phyloP scores from a whole-genome alignment of 805 yeast species.

The Starmerella davenportii region DNA sequence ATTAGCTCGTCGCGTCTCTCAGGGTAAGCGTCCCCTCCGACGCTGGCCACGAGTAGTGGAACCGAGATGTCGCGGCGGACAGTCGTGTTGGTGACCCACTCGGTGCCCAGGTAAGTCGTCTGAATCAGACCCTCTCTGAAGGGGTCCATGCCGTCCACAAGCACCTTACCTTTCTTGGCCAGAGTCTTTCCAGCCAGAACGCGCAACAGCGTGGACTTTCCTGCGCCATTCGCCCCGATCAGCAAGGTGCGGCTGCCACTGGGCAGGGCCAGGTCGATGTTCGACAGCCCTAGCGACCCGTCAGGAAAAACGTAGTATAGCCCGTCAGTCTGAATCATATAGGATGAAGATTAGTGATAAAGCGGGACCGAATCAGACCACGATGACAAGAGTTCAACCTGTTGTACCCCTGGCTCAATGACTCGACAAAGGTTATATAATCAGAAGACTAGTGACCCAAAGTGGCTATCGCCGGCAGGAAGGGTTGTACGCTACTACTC shows the following conservation, averaged over 20 bases:
- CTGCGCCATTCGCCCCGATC: slow-evolving; percentile 94
- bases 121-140: slow-evolving; percentile 39
- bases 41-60: slow-evolving; percentile 50
- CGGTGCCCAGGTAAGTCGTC: slow-evolving; percentile 77
- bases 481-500: too few relatives aligned
- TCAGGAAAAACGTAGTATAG: slow-evolving; percentile 55
- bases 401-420: too few relatives aligned
- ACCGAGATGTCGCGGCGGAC: slow-evolving; percentile 87
- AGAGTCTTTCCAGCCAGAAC: slow-evolving; percentile 83
- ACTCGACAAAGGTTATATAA: too few relatives aligned
- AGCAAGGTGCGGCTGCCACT: slow-evolving; percentile 61
- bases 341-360: background rate
- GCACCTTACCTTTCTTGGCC: slow-evolving; percentile 50
- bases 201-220: slow-evolving; percentile 74
- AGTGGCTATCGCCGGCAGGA: too few relatives aligned
- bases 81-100: slow-evolving; percentile 87
- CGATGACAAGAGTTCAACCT: too few relatives aligned
- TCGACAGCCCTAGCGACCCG: slow-evolving; percentile 45
- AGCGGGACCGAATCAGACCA: too few relatives aligned
- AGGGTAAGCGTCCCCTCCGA: slow-evolving; percentile 61
- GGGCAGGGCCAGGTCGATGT: slow-evolving; percentile 43
- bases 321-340: slow-evolving; percentile 37
- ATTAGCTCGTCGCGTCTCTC: slow-evolving; percentile 65
- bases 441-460: too few relatives aligned
- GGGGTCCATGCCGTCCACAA: slow-evolving; percentile 74